Evolutionary conservation across 306 rosid species (phyloP), one percentile per base, ranked within the genome.

Genomic region (Castanea mollissima): DNA sequence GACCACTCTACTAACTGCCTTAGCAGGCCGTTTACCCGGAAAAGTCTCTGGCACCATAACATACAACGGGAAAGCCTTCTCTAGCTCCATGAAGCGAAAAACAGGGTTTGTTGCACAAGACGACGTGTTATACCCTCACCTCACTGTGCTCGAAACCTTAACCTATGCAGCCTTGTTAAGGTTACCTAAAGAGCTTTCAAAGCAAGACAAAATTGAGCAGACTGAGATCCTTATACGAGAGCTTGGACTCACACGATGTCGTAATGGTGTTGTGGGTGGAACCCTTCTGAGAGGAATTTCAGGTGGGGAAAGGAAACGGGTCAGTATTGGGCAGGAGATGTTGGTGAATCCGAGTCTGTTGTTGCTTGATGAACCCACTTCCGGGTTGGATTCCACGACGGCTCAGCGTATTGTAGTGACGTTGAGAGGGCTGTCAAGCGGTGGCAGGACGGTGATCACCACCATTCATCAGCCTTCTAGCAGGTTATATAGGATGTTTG

Each of bases 381-480:
- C 98, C 1, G 97, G 97, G 3, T 85, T 94, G 3, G 98, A 94
- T 83, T 94, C 98, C 0, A 94, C 98, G 4, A 87, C 92, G 0
- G 94, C 97, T 3, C 94, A 90, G 49, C 88, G 90, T 3, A 89
- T 92, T 3, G 80, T 90, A 1, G 82, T 83, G 4, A 86, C 83
- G 21, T 76, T 94, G 38, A 71, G 81, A 0, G 73, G 81, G 0
- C 62, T 94, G 3, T 89, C 97, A 0, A 82, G 87, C 5, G 87
- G 93, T 13, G 96, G 98, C 31, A 90, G 96, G 38, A 89, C 98
- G 60, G 90, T 94, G 55, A 72, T 92, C 34, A 88, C 96, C 41
- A 94, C 98, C 14, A 88, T 94, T 73, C 97, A 94, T 60, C 98
- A 94, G 75, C 97, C 98, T 18, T 92, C 97, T 0, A 90, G 96